Evolutionary conservation across 192 early-diverging fungal genomes (phyloP).

Genomic region (Anaeromyces robustus): DNA sequence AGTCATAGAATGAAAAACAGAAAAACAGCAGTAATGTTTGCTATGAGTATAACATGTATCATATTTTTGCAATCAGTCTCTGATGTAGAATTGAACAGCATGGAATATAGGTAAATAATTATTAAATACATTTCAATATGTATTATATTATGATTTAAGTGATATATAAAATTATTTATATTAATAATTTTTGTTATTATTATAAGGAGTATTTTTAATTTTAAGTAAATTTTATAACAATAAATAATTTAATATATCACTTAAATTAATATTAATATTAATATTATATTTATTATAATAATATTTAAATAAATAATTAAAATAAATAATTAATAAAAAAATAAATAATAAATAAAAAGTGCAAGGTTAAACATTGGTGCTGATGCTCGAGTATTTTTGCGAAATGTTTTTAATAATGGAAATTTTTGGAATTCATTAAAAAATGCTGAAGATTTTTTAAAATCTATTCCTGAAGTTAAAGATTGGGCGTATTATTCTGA

Average conservation of each 20-base stretch:
- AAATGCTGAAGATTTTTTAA: not conserved
- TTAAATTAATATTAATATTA: too few relatives aligned
- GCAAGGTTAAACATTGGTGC: not conserved
- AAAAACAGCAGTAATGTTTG: not conserved
- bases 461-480: not conserved
- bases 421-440: not conserved
- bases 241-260: too few relatives aligned
- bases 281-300: too few relatives aligned
- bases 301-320: not conserved
- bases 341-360: not conserved
- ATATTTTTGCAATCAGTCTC: not conserved
- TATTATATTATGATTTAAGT: too few relatives aligned
- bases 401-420: not conserved
- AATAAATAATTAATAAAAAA: not conserved
- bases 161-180: too few relatives aligned
- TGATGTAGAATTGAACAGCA: not conserved
- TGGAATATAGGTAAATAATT: not conserved
- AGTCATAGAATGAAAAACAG: not conserved
- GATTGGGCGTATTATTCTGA: not conserved
- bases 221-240: too few relatives aligned
- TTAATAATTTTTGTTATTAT: too few relatives aligned
- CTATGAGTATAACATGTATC: not conserved
- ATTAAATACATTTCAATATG: too few relatives aligned
- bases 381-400: not conserved
- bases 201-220: too few relatives aligned